A percentile compares a stretch with the other conserved stretches of the same genome.
These are phyloP conservation scores for Nakataea oryzae DNA, from an alignment of 2,329 filamentous ascomycete genomes.

Conservation along the genomic window DNA sequence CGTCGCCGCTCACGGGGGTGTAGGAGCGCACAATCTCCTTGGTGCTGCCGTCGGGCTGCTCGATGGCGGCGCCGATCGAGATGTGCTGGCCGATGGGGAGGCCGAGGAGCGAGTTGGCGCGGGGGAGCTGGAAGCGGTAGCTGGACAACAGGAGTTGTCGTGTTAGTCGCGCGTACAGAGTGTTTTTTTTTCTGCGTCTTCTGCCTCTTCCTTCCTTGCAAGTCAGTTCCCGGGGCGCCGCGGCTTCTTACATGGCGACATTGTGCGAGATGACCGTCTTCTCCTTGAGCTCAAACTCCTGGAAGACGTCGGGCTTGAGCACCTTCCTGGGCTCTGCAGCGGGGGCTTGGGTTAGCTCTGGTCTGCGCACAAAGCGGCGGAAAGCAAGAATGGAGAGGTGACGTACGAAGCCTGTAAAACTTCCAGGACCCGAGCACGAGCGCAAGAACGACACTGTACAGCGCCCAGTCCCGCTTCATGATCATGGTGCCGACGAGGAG, in stretches of 20 bases:
- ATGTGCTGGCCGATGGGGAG: conserved; percentile 99
- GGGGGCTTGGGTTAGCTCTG: neutral
- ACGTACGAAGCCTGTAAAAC: conserved; percentile 61
- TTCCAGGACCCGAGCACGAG: conserved; percentile 59
- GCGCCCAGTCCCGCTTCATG: conserved; percentile 67
- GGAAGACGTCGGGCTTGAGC: conserved; percentile 68
- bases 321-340: conserved; percentile 63
- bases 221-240: neutral
- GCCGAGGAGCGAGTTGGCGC: conserved; percentile 70
- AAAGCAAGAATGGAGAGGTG: neutral
- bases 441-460: conserved; percentile 59
- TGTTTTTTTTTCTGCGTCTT: neutral
- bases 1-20: conserved; percentile 83
- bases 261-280: conserved; percentile 97
- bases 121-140: conserved; percentile 87
- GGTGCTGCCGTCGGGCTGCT: conserved; percentile 54
- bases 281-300: conserved; percentile 85
- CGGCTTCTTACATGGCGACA: conserved; percentile 74
- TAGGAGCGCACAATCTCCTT: conserved; percentile 88
- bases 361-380: neutral
- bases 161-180: neutral
- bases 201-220: neutral
- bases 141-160: conserved; percentile 28
- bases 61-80: conserved; percentile 73
- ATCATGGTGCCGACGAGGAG: conserved; percentile 67